Evolutionary conservation across 139 green algal species (phyloP), one percentile per base, ranked within the genome.

Genomic region (Chlorella sorokiniana): DNA sequence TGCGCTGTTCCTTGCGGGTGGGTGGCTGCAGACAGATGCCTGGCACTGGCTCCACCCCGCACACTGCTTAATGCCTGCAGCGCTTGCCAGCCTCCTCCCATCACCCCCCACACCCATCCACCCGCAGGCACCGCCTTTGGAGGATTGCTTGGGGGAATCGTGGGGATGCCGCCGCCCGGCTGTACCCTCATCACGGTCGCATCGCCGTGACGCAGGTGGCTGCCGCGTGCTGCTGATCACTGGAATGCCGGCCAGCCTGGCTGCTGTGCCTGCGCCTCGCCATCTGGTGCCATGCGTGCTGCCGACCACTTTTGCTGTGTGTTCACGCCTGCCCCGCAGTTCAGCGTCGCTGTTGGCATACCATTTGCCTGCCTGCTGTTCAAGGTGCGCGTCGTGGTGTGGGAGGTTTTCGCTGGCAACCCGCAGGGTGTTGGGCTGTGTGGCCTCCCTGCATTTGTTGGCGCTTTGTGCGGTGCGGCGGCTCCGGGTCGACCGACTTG

Each of bases 151-250:
- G 93, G 92, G 29, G 93, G 93, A 31, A 88, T 40, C 45, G 56
- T 97, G 29, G 93, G 29, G 93, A 96, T 81, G 78, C 67, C 37
- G 79, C 85, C n/a, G 85, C 91, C 20, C 51, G 54, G 35, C 65
- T n/a, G 4, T 89, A 78, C 40, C 91, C 91, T 31, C 87, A 91
- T 52, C 81, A 85, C 45, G 91, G 91, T 22, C 83, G 91, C 59
- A 90, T 94, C 35, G 59, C 86, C 0, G 88, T 84, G 23, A 91
- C 91, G 1, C 79, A 76, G 42, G 69, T 31, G 23, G 23, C 18
- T 59, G 48, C 48, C 11, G 11, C 16, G n/a, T n/a, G n/a, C n/a
- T n/a, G n/a, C n/a, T n/a, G n/a, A n/a, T n/a, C n/a, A n/a, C n/a
- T n/a, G n/a, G n/a, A n/a, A n/a, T n/a, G n/a, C n/a, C n/a, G n/a